Evolutionary conservation across 441 rosid species (phyloP).

Genomic region (Theobroma grandiflorum): DNA sequence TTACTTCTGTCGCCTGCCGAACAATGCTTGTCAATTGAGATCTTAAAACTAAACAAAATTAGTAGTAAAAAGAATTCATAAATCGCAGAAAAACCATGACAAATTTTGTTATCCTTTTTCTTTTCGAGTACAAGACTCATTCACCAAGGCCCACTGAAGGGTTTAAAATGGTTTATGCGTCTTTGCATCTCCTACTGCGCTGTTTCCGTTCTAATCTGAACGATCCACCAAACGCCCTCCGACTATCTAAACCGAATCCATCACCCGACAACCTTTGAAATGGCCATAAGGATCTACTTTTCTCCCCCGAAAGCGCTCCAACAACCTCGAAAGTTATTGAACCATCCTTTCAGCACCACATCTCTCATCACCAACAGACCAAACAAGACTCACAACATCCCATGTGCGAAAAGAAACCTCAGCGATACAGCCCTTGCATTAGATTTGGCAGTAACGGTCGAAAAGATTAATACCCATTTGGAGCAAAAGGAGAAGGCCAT

Average conservation of each 20-base stretch:
- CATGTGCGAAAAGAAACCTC: conserved; percentile 38
- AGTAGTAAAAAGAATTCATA: too few species aligned
- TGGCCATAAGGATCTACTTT: conserved; percentile 42
- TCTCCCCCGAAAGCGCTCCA: conserved; percentile 18
- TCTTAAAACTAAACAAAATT: too few species aligned
- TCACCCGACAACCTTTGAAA: conserved; percentile 18
- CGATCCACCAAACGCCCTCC: not conserved
- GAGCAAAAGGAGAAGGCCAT: conserved; percentile 71
- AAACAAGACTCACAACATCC: conserved; percentile 34
- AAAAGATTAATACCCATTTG: conserved; percentile 53
- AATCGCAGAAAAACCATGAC: too few species aligned
- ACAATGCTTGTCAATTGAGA: too few species aligned
- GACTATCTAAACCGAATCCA: not conserved
- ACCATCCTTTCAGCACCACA: conserved; percentile 28
- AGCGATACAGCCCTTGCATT: conserved; percentile 63
- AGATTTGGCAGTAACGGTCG: conserved; percentile 63
- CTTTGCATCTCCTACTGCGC: not conserved
- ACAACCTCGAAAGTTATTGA: conserved; percentile 24
- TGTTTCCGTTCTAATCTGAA: not conserved
- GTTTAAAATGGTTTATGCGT: not conserved
- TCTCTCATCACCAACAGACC: conserved; percentile 21
- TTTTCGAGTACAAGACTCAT: too few species aligned
- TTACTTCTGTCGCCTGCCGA: too few species aligned
- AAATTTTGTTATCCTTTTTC: too few species aligned
- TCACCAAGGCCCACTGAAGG: too few species aligned